These are phyloP conservation scores for Fusarium setosum DNA, from an alignment of 2,329 filamentous ascomycete genomes.

Conservation along the genomic window DNA sequence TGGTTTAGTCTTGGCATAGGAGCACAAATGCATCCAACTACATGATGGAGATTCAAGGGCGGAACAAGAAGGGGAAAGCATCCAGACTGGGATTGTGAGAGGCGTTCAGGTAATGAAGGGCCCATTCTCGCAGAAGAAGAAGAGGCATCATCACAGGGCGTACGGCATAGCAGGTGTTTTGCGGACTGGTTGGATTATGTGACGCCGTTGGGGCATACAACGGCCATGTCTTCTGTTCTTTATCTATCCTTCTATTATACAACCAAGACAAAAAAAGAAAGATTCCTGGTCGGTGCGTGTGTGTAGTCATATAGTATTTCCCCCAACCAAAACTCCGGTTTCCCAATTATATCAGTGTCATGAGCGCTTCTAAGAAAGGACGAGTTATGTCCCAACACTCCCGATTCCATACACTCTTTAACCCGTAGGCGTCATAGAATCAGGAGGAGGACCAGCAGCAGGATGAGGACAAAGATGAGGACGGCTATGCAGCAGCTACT, in stretches of 20 bases:
- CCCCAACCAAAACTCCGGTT: constrained; percentile 38
- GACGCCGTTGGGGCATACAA: constrained; percentile 19
- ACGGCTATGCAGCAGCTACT: constrained; percentile 93
- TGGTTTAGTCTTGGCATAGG: constrained; percentile 58
- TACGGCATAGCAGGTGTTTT: constrained; percentile 31
- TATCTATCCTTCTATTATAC: constrained; percentile 42
- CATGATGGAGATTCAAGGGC: background rate
- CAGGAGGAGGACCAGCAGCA: constrained; percentile 84
- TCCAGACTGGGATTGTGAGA: constrained; percentile 11
- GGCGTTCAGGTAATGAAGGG: constrained; percentile 24
- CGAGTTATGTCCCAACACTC: background rate
- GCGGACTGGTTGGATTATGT: constrained; percentile 38
- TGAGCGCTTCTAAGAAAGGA: constrained; percentile 19
- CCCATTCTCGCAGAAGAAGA: constrained; percentile 4
- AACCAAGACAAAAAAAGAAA: constrained; percentile 29
- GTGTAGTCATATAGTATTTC: constrained; percentile 17
- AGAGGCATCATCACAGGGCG: constrained; percentile 6
- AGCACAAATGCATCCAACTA: background rate
- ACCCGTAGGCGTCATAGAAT: constrained; percentile 57
- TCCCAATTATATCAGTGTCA: constrained; percentile 17
- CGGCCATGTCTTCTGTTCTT: constrained; percentile 22
- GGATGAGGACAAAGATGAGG: constrained; percentile 87
- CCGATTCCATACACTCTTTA: background rate
- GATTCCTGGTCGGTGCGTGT: constrained; percentile 15
- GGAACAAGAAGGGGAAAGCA: constrained; percentile 2